Conservation (phyloP, 345 rosid genomes). For the Moringa oleifera region DNA sequence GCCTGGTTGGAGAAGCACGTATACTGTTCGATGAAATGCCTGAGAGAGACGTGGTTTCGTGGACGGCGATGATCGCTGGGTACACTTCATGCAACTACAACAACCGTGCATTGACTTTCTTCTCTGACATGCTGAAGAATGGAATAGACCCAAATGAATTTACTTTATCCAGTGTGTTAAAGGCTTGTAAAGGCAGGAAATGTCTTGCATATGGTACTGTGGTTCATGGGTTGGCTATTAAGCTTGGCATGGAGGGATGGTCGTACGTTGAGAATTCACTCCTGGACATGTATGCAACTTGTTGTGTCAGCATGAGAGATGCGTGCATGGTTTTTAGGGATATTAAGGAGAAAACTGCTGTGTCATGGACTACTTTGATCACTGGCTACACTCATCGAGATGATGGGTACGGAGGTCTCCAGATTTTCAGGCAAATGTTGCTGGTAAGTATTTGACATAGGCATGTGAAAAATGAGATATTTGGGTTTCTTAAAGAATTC, state of each 20-base stretch:
- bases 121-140: constrained; percentile 46
- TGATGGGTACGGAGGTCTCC: constrained; percentile 54
- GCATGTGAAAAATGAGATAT: no score
- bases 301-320: constrained; percentile 45
- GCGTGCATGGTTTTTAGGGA: constrained; percentile 54
- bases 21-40: constrained; percentile 37
- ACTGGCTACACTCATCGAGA: constrained; percentile 79
- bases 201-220: constrained; percentile 41
- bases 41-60: constrained; percentile 24
- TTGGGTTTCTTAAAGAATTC: neutral
- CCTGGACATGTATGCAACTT: constrained; percentile 70
- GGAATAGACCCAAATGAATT: constrained; percentile 51
- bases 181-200: constrained; percentile 66
- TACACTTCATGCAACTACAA: constrained; percentile 40
- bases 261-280: constrained; percentile 63
- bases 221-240: constrained; percentile 64
- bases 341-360: constrained; percentile 51
- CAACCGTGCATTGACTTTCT: constrained; percentile 49
- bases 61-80: constrained; percentile 30
- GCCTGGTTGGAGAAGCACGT: constrained; percentile 69
- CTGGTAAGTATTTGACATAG: constrained; percentile 30
- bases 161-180: constrained; percentile 61
- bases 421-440: constrained; percentile 60
- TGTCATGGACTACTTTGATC: constrained; percentile 80
- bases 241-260: constrained; percentile 57